These are phyloP conservation scores for Coleophoma eucalyptorum DNA, from an alignment of 2,329 filamentous ascomycete genomes.

Conservation along the genomic window DNA sequence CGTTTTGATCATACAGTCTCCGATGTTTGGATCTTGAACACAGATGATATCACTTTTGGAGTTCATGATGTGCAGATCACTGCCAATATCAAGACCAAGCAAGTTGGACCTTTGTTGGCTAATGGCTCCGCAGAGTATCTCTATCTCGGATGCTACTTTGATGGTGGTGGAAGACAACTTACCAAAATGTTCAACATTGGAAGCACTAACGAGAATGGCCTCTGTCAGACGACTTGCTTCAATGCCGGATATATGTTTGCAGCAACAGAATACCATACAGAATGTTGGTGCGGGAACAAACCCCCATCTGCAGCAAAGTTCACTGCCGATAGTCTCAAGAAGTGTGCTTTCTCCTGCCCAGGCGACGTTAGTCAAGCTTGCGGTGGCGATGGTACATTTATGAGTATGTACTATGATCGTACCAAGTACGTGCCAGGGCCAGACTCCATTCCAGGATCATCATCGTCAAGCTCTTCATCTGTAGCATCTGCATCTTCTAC, in stretches of 20 bases:
- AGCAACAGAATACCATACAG: conserved; percentile 29
- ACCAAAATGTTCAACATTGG: conserved; percentile 22
- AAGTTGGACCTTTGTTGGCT: conserved; percentile 31
- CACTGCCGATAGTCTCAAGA: conserved; percentile 8
- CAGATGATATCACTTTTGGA: conserved; percentile 36
- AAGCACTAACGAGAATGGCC: conserved; percentile 28
- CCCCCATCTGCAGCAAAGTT: conserved; percentile 12
- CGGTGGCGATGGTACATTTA: conserved; percentile 27
- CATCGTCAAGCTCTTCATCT: conserved; percentile 5
- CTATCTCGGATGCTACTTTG: conserved; percentile 36
- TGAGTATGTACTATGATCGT: conserved; percentile 29
- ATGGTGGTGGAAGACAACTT: conserved; percentile 31
- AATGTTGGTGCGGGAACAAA: conserved; percentile 28
- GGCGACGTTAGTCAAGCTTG: conserved; percentile 26
- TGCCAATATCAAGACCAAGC: conserved; percentile 27
- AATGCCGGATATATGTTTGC: conserved; percentile 27
- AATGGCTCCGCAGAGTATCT: conserved; percentile 26
- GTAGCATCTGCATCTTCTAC: background rate
- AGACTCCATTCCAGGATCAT: conserved; percentile 13
- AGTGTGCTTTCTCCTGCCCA: conserved; percentile 25
- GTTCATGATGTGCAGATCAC: conserved; percentile 30
- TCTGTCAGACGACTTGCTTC: conserved; percentile 28
- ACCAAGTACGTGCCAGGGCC: conserved; percentile 20
- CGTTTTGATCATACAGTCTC: conserved; percentile 23
- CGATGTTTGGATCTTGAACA: conserved; percentile 35